Base-by-base conservation (phyloP, 306 rosid species). In the Cajanus cajan region DNA sequence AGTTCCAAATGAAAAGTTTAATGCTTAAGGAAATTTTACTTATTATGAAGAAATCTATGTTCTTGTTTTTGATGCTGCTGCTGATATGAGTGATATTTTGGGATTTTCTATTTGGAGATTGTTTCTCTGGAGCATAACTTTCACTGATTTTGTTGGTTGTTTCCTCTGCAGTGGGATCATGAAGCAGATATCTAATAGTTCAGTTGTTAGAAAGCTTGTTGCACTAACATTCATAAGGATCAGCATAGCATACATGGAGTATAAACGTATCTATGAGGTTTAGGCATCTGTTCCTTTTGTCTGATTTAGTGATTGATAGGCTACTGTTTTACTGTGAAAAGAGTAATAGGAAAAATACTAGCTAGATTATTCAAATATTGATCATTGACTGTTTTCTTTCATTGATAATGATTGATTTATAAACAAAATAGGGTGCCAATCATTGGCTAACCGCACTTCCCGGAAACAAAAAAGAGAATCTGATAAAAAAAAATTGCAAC, bases 161-260 rank as follows among this genome's bases (percentile, higher is more conserved):
- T 83, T 68, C 44, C 37, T 82, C 36, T 79, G 80, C 83, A 92
- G 98, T 79, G 96, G 98, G 67, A 92, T 95, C 72, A 92, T 88
- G 80, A 95, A 92, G 85, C 98, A 95, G 85, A 89, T 95, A 74
- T 87, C 95, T 55, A 72, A 86, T 6, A 78, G 98, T 83, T 80
- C 97, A 16, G 47, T 24, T 67, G 76, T 79, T 36, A 92, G 96
- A 64, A 92, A 89, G 96, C 90, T 95, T 82, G 79, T 95, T 4
- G 98, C 92, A 36, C 82, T 87, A 62, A 79, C 95, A 78, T 92
- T 91, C 76, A 36, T 94, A 72, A 80, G 81, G 71, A 57, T 86
- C 78, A 94, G 98, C 89, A 79, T 88, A 81, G 87, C 90, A 73
- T 92, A 94, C 89, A 92, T 92, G 98, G 93, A 90, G 71, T 81